Evolutionary conservation across 108 stramenopile species (phyloP), one percentile per base, ranked within the genome.

Genomic region (Cyclostephanos invisitatus): DNA sequence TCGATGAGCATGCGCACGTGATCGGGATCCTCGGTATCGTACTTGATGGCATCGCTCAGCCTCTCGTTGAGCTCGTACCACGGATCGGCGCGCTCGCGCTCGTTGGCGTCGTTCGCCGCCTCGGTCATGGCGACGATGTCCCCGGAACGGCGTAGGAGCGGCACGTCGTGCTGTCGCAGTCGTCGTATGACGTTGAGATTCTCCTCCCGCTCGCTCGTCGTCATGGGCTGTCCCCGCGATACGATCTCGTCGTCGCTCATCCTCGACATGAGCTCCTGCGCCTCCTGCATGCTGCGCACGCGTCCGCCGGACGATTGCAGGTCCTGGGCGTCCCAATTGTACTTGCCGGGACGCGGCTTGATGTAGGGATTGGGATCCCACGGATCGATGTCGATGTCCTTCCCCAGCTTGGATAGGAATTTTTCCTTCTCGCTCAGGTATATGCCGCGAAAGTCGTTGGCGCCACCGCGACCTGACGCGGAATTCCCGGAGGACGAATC

Each of bases 51-150:
- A 66, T 94, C 93, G 9, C 84, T 65, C 44, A 94, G 32, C 0
- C 89, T 86, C 35, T 94, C 90, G 70, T 94, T 94, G 75, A 94
- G 62, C 2, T 62, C 85, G 66, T 84, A 94, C 93, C 93, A 94
- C 4, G 93, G 90, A 82, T 94, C 93, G 17, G 77, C 63, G 9
- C 59, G 50, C 54, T 63, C 75, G 0, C 87, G 66, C 25, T 73
- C 46, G 62, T 90, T 85, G 27, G 86, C 59, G 44, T 91, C 90
- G 32, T 83, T 75, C 50, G 83, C 81, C 17, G 92, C 90, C 56
- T 91, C 88, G 36, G 71, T 62, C 22, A 38, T 35, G 27, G 62
- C 78, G 3, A 80, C 78, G 42, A 81, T 73, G 55, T 91, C 89
- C 38, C 83, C 82, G 44, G 78, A 68, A 38, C 75, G 42, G 11